Evolutionary conservation across 345 rosid species (phyloP).

Genomic region (Acer campestre): DNA sequence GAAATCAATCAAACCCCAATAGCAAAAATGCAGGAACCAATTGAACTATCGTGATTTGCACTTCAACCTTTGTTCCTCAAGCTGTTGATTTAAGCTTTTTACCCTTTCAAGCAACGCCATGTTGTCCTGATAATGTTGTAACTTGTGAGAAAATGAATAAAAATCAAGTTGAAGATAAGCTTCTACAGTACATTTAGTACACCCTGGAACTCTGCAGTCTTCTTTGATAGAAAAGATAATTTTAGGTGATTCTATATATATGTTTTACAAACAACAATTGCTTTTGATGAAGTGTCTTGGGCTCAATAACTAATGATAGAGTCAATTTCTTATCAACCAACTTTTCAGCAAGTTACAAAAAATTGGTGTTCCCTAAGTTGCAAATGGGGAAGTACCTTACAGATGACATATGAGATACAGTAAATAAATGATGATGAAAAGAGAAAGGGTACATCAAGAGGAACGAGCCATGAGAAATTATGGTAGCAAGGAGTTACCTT

Average conservation of each 20-base stretch:
- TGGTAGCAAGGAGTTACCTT: slow-evolving; percentile 42
- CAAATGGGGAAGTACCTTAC: background rate
- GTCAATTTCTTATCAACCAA: slow-evolving; percentile 4
- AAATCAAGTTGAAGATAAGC: slow-evolving; percentile 13
- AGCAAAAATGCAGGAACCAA: slow-evolving; percentile 6
- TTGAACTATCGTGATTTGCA: slow-evolving; percentile 35
- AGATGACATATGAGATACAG: background rate
- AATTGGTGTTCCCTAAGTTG: background rate
- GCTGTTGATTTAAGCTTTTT: slow-evolving; percentile 50
- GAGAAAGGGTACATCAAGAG: background rate
- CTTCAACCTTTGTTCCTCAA: slow-evolving; percentile 46
- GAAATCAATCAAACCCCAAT: background rate
- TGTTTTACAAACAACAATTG: background rate
- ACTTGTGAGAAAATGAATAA: slow-evolving; percentile 17
- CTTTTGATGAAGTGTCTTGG: slow-evolving; percentile 9
- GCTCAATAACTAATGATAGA: background rate
- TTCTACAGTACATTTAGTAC: background rate
- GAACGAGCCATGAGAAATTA: background rate
- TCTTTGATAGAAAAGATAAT: background rate
- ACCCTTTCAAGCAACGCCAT: slow-evolving; percentile 45
- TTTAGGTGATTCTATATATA: too few species aligned
- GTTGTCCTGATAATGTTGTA: slow-evolving; percentile 49
- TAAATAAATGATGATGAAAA: background rate
- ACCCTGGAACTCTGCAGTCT: background rate
- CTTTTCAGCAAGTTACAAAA: background rate